phyloP scores from a whole-genome alignment of 83 land plant genomes.

The Picea mariana region DNA sequence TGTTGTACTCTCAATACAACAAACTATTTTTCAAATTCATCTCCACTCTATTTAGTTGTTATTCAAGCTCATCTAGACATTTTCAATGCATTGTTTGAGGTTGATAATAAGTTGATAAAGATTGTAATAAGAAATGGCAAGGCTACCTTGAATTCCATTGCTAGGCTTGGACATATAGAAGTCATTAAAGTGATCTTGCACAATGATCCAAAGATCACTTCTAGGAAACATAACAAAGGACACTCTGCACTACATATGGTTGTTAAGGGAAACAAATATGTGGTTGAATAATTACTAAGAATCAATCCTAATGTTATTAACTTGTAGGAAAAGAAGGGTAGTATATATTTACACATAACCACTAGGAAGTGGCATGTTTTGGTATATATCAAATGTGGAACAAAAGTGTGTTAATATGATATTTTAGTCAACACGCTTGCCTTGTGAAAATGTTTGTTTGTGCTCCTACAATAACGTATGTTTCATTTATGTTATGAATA shows the following conservation, averaged over 20 bases:
- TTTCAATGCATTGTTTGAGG: constrained; percentile 52
- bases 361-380: constrained; percentile 52
- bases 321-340: constrained; percentile 56
- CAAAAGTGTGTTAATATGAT: too few species aligned
- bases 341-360: constrained; percentile 63
- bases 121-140: constrained; percentile 71
- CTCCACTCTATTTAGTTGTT: constrained; percentile 61
- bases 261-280: constrained; percentile 51
- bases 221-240: constrained; percentile 62
- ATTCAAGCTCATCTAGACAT: constrained; percentile 63
- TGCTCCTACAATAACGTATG: neutral
- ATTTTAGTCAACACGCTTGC: neutral
- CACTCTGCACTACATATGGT: constrained; percentile 80
- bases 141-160: constrained; percentile 61
- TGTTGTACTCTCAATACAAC: constrained; percentile 54
- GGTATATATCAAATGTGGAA: constrained; percentile 15
- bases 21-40: constrained; percentile 54
- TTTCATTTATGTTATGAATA: neutral
- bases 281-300: constrained; percentile 25
- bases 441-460: neutral
- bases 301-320: constrained; percentile 44
- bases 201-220: constrained; percentile 35
- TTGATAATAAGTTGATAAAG: constrained; percentile 37
- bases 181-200: constrained; percentile 47
- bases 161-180: constrained; percentile 64